These are phyloP conservation scores for Boletus barrowsii DNA, from an alignment of 768 basidiomycete species.

Conservation along the genomic window DNA sequence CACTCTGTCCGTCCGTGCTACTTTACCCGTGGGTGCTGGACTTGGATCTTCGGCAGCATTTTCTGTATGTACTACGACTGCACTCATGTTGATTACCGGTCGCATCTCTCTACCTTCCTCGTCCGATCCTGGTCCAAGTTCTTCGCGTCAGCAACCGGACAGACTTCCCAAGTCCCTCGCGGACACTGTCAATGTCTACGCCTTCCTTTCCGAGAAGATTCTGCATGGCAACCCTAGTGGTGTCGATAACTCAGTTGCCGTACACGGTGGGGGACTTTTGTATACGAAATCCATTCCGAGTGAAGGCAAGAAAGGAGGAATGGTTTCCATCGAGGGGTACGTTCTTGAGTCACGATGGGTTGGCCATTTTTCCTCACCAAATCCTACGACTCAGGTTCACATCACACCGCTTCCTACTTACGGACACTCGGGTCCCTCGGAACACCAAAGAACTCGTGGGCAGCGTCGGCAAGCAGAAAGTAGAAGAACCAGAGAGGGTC, in stretches of 20 bases:
- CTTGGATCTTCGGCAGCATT: slow-evolving; percentile 97
- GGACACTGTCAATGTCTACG: slow-evolving; percentile 86
- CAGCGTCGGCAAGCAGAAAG: slow-evolving; percentile 73
- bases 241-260: slow-evolving; percentile 92
- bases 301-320: slow-evolving; percentile 68
- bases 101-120: slow-evolving; percentile 60
- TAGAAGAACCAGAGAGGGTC: slow-evolving; percentile 82
- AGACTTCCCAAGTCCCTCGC: slow-evolving; percentile 63
- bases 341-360: slow-evolving; percentile 21
- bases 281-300: slow-evolving; percentile 69
- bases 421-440: slow-evolving; percentile 89
- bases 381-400: slow-evolving; percentile 62
- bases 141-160: slow-evolving; percentile 40
- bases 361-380: slow-evolving; percentile 3
- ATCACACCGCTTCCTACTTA: slow-evolving; percentile 84
- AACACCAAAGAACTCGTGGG: slow-evolving; percentile 95
- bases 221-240: slow-evolving; percentile 97
- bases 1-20: slow-evolving; percentile 79
- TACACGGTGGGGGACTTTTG: slow-evolving; percentile 88
- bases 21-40: slow-evolving; percentile 91
- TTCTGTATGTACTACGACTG: slow-evolving; percentile 81
- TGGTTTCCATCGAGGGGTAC: slow-evolving; percentile 85
- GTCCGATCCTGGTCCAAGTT: slow-evolving; percentile 7
- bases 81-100: slow-evolving; percentile 72
- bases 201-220: slow-evolving; percentile 93